Base-by-base conservation (phyloP, 345 rosid genomes). In the Kandelia obovata region DNA sequence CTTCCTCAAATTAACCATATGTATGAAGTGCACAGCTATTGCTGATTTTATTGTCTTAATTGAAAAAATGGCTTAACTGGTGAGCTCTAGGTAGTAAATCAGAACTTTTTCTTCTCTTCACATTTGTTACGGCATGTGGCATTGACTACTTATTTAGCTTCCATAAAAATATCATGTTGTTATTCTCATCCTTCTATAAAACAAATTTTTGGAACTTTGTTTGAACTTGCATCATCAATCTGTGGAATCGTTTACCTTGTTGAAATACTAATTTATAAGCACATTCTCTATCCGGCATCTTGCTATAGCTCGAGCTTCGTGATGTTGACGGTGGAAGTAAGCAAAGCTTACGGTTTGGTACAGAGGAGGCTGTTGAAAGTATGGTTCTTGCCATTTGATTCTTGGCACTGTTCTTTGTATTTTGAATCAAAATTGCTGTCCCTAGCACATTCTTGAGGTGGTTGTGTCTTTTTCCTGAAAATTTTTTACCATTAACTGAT, bases 331-430 rank as follows among this genome's bases (percentile, higher is more conserved):
- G 68, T 64, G 96, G 97, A 78, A 89, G 77, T 78, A 94, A 89
- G 80, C 80, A 86, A 69, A 94, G 82, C 85, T 73, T 88, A 31
- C 90, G 98, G 62, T 94, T 89, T 78, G 92, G 90, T 73, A 67
- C 96, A 23, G 93, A 91, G 74, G 98, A 94, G 80, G 76, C 96
- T 57, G 80, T 94, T 78, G 96, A 89, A 80, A 94, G 97, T 91
- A 89, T 69, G 84, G 21, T 64, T 53, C 61, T 28, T 71, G 56
- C 65, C 70, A 61, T 34, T 57, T 39, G 5, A 35, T 30, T 57
- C n/a, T 26, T 31, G 19, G 32, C 34, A 9, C 16, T 8, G 16
- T 56, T 56, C 11, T 23, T 56, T 56, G 30, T 56, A 56, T 9
- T 56, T 21, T 23, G 28, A 23, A 23, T 25, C 59, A 21, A n/a